Base-by-base conservation (phyloP, 371 early-diverging fungal species). In the Synchytrium microbalum region DNA sequence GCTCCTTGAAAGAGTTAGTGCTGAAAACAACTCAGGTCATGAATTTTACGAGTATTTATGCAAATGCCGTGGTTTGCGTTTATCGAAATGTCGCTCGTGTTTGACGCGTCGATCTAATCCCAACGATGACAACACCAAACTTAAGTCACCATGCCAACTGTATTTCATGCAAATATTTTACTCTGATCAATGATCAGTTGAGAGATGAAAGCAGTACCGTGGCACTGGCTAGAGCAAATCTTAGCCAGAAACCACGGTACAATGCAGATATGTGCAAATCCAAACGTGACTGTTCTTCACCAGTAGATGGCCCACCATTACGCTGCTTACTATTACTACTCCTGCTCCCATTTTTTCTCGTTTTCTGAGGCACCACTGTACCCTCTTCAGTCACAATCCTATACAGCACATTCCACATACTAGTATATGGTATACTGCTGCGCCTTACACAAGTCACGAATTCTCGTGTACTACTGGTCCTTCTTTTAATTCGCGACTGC, bases 321-420 rank as follows among this genome's bases (percentile, higher is more conserved):
- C 59, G n/a, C 13, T 53, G 31, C 33, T 61, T 66, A 52, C 67
- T 29, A 14, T 62, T 52, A n/a, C 60, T 32, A 57, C 65, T 54
- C 33, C 60, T 27, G 31, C 16, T 28, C 13, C 16, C 51, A 8
- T 58, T 76, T 69, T 31, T 64, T 65, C 33, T 64, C 53, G 25
- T 32, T 61, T 14, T 60, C 56, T 68, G 55, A 19, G 31, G 52
- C 57, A 65, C 63, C 61, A 64, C 64, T n/a, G 76, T 82, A n/a
- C 92, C 94, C 72, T 95, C 97, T 73, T 96, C 95, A 19, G 82
- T 81, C 66, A 91, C 74, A 27, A 94, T 88, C 59, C 90, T 80
- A 64, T 84, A 85, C 5, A 83, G 60, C 58, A 92, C 91, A 69
- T 96, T 92, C 26, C 82, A 61, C 66, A 93, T 72, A 10, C 93